Base-by-base conservation (phyloP, 1,139 yeast species). In the Yamadazyma atmosphaerica region DNA sequence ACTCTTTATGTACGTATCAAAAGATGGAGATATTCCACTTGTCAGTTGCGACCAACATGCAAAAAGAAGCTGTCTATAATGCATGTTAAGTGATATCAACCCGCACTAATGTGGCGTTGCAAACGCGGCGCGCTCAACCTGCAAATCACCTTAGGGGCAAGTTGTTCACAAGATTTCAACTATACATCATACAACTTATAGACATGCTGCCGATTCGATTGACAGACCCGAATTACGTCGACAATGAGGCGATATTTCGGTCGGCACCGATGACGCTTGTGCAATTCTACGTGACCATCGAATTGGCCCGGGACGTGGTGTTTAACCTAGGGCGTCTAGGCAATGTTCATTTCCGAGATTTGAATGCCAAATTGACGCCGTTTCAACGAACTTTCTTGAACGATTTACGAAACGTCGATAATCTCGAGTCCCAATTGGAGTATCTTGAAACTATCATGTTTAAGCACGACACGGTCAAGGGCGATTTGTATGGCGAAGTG, bases 231-330 rank as follows among this genome's bases (percentile, higher is more conserved):
- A 22, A 23, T 24, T 45, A 32, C 32, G 35, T 26, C 32, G 43
- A 43, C 18, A 37, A 37, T 33, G 68, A 63, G 40, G 66, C 66
- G 10, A 58, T 63, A 10, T 64, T 65, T 45, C 47, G 95, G 65
- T 86, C 97, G 39, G 97, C 98, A 65, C 95, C 94, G 42, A 90
- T 92, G 98, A 76, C 89, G 32, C 74, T 90, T 47, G 89, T 90
- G 31, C 98, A 92, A 66, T 77, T 92, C 58, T 92, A 86, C 61
- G 81, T 92, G 37, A 88, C 98, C n/a, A 79, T 83, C 24, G 98
- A 92, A 60, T 79, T 88, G 43, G 86, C 95, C 6, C 73, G 98
- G 46, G 95, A 89, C 45, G 82, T 88, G 43, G 94, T 89, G 11
- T 82, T 85, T 38, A 77, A 83, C 3, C 66, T 92, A 30, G 98